Base-by-base conservation (phyloP, 345 rosid genomes). In the Rubroshorea leprosula region DNA sequence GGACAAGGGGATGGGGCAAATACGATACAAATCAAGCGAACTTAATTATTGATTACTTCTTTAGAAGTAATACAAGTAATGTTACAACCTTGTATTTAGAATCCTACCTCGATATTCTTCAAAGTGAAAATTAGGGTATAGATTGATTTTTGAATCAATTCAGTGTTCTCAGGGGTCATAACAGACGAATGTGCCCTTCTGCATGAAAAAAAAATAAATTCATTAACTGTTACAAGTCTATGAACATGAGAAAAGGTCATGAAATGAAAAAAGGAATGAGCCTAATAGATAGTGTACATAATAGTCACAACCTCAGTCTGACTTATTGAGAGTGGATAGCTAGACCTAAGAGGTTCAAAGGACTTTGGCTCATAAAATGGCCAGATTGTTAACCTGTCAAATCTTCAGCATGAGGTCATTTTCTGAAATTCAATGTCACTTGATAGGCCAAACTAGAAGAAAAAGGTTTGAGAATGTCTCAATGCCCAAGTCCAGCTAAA, bases 81-180 rank as follows among this genome's bases (percentile, higher is more conserved):
- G 59, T 51, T 51, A n/a, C 14, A 51, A 20, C 25, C 45, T 25
- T 47, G 53, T 27, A 12, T 44, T 49, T 23, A 57, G 22, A 38
- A 57, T 43, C 70, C 67, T 70, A 87, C 99, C 95, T 94, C 97
- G 17, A 94, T 68, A 70, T 94, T 94, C 81, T 87, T 94, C 81
- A 94, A 68, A 16, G 99, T 85, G 68, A 90, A 87, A 60, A 87
- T 80, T 58, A 94, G 78, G 67, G 89, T 85, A 72, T 87, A 75
- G 29, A 94, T 72, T 60, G 97, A 93, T 75, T 87, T 90, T 55
- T 81, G 88, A 35, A 90, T 77, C 55, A 90, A 74, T 71, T 93
- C 92, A 0, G 92, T 83, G 66, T 87, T 93, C 83, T 93, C 96
- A 0, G 99, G 90, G 52, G 97, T 93, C 89, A 87, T 82, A 25